Conservation (phyloP, 148 eudicot species). For the Dianthus caryophyllus region DNA sequence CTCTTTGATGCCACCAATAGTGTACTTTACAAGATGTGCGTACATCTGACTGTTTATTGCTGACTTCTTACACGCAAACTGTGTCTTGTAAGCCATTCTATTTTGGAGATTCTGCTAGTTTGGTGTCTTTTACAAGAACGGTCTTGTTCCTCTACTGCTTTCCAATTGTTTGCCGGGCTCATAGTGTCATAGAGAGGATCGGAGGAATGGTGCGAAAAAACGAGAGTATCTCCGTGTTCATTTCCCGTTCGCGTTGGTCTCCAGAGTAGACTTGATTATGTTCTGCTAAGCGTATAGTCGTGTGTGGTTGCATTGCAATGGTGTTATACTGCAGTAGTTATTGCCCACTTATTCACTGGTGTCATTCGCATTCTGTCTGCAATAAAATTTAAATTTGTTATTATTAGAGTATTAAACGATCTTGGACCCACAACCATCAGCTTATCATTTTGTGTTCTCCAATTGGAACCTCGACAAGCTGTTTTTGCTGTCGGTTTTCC, state of each 20-base stretch:
- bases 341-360: neutral
- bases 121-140: neutral
- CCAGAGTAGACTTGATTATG: neutral
- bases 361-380: neutral
- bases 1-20: neutral
- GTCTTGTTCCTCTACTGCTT: neutral
- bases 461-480: too few species aligned
- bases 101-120: neutral
- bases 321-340: too few species aligned
- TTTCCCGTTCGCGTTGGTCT: neutral
- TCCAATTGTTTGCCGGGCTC: neutral
- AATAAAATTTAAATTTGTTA: too few species aligned
- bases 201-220: slow-evolving; percentile 1
- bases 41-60: neutral
- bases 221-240: neutral
- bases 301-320: neutral
- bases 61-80: neutral
- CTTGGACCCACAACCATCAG: too few species aligned
- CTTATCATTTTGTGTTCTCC: too few species aligned
- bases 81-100: neutral
- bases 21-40: neutral
- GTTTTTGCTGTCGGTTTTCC: too few species aligned
- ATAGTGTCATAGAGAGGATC: too few species aligned
- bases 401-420: too few species aligned
- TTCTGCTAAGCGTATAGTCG: neutral